These are phyloP conservation scores for Diaporthe velutina DNA, from an alignment of 2,329 filamentous ascomycete species.

Conservation along the genomic window DNA sequence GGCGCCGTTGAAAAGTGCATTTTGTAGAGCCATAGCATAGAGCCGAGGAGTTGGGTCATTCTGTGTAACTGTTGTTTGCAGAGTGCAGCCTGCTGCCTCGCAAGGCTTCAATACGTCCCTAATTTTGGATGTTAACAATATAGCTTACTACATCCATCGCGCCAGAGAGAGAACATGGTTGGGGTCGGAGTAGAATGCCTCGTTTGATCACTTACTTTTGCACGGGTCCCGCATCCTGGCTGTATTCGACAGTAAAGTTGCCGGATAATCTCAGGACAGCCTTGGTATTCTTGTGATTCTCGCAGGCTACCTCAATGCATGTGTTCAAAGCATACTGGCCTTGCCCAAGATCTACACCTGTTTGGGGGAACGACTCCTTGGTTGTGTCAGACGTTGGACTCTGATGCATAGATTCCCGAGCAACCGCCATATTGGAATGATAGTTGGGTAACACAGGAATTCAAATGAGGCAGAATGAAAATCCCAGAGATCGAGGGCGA, in stretches of 20 bases:
- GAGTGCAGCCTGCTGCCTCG: conserved; percentile 9
- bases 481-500: not conserved
- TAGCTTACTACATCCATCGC: no score
- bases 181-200: not conserved
- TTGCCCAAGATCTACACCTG: not conserved
- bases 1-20: conserved; percentile 24
- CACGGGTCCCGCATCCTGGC: not conserved
- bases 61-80: not conserved
- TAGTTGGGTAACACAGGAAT: not conserved
- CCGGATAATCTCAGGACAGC: conserved; percentile 13
- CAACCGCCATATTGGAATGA: not conserved
- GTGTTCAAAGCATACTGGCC: conserved; percentile 29
- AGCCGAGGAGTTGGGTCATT: not conserved
- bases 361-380: not conserved
- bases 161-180: no score
- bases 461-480: not conserved
- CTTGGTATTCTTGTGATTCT: conserved; percentile 22
- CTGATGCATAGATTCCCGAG: conserved; percentile 13
- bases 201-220: conserved; percentile 3
- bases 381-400: conserved; percentile 4
- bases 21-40: conserved; percentile 2
- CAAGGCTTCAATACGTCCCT: conserved; percentile 15
- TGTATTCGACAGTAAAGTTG: conserved; percentile 7
- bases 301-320: conserved; percentile 4
- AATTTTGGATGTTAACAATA: not conserved